Evolutionary conservation across 1,139 yeast genomes (phyloP).

Genomic region (Pichia sp.): DNA sequence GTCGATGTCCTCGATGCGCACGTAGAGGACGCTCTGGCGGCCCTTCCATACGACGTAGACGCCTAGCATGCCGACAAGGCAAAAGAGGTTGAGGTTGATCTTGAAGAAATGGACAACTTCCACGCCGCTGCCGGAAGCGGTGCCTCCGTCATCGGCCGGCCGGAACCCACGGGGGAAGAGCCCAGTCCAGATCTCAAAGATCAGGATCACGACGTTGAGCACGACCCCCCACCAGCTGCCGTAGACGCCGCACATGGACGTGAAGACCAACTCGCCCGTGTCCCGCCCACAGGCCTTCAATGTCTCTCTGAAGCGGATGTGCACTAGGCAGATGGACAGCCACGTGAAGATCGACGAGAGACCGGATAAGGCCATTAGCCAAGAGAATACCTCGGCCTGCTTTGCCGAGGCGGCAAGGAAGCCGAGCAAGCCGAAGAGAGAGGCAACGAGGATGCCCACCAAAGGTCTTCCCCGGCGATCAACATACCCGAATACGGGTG

Average conservation of each 20-base stretch:
- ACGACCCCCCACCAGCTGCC: conserved; percentile 64
- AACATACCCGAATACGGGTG: conserved; percentile 61
- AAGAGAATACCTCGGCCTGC: conserved; percentile 57
- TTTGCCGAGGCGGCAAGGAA: conserved; percentile 59
- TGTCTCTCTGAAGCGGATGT: conserved; percentile 70
- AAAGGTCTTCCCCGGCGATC: conserved; percentile 69
- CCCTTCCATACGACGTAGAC: conserved; percentile 46
- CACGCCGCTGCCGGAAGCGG: conserved; percentile 8
- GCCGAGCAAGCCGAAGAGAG: conserved; percentile 57
- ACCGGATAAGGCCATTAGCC: conserved; percentile 86
- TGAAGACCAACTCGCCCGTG: conserved; percentile 60
- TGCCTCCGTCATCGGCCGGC: conserved; percentile 8
- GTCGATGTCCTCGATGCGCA: conserved; percentile 43
- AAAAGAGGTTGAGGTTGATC: conserved; percentile 50
- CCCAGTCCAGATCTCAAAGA: conserved; percentile 67
- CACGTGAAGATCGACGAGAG: conserved; percentile 79
- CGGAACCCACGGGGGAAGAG: conserved; percentile 43
- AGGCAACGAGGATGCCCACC: conserved; percentile 51
- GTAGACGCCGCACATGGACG: conserved; percentile 56
- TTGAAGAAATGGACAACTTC: conserved; percentile 41
- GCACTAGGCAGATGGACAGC: conserved; percentile 69
- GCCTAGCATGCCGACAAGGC: conserved; percentile 41
- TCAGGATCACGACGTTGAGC: conserved; percentile 55
- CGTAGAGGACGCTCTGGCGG: conserved; percentile 19
- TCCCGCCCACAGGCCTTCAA: conserved; percentile 56